Base-by-base conservation (phyloP, 306 rosid species). In the Malus orientalis region DNA sequence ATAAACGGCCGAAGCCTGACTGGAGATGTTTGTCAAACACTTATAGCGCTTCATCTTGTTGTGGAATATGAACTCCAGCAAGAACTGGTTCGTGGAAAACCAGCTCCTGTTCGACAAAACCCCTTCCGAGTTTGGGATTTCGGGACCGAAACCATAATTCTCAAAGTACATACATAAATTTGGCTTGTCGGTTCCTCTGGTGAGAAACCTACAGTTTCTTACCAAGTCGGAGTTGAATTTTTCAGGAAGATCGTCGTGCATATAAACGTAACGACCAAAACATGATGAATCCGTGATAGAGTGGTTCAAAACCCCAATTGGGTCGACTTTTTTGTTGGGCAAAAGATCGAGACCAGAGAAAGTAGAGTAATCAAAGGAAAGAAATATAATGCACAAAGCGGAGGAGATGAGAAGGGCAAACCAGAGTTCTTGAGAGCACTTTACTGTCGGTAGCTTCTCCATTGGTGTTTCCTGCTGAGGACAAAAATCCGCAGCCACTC, bases 11-110 rank as follows among this genome's bases (percentile, higher is more conserved):
- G 92, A 88, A 22, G 98, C 98, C 4, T 83, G 5, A 1, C 90
- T 73, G 0, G 98, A 88, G 69, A 86, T 76, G 47, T 81, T 83
- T 15, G 98, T 92, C 86, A 92, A 82, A 77, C 98, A 95, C 29
- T 65, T 23, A 40, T 95, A 90, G 6, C 36, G 81, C 29, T 16
- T 92, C 91, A 95, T 90, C 78, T 78, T 88, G 80, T 85, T 83
- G 67, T 95, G 98, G 70, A 95, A 95, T 68, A 92, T 95, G 3
- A 95, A 84, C 59, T 95, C 97, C n/a, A 95, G 44, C 74, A 83
- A 47, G 79, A 92, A 95, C 70, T 92, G 98, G 79, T 92, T 92
- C 3, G 98, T 95, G 42, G 78, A 85, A 83, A 84, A 90, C 91
- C 97, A 92, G 57, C 80, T 85, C 25, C n/a, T 18, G 74, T 81